Evolutionary conservation across 352 stramenopile genomes (phyloP).

Genomic region (Phytophthora crassamura): DNA sequence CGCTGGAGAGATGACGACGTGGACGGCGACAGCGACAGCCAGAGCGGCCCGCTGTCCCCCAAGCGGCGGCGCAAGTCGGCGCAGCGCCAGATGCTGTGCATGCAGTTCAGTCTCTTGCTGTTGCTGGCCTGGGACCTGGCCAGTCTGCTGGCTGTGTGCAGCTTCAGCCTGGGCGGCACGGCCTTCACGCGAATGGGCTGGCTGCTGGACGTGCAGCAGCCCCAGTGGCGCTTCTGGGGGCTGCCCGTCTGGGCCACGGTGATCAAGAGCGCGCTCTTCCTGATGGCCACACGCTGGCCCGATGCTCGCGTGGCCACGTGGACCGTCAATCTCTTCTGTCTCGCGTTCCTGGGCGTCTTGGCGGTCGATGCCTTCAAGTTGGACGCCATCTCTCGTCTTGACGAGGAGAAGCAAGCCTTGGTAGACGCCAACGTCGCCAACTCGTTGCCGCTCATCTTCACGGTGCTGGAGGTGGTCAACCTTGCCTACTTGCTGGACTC

Average conservation of each 20-base stretch:
- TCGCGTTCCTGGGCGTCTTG: conserved; percentile 67
- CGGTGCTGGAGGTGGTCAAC: conserved; percentile 84
- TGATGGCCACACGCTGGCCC: conserved; percentile 56
- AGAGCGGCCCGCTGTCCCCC: conserved; percentile 11
- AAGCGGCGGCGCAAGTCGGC: conserved; percentile 35
- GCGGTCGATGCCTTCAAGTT: conserved; percentile 78
- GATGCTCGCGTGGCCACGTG: conserved; percentile 46
- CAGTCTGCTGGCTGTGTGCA: conserved; percentile 57
- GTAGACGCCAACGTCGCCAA: conserved; percentile 82
- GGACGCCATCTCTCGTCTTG: conserved; percentile 64
- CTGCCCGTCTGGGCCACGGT: conserved; percentile 70
- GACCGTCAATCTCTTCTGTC: conserved; percentile 56
- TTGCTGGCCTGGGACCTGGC: conserved; percentile 60
- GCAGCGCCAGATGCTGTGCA: conserved; percentile 65
- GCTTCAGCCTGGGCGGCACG: conserved; percentile 53
- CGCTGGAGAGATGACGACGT: conserved; percentile 59
- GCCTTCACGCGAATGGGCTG: conserved; percentile 50
- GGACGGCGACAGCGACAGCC: conserved; percentile 15
- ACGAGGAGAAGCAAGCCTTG: conserved; percentile 61
- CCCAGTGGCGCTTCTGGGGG: conserved; percentile 80
- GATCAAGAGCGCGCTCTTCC: conserved; percentile 68
- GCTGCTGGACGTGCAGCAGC: conserved; percentile 50
- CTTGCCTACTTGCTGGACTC: conserved; percentile 72
- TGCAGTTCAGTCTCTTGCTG: conserved; percentile 74
- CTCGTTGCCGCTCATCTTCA: conserved; percentile 86